phyloP scores from a whole-genome alignment of 768 basidiomycete genomes.

The Paxillus ammoniavirescens region DNA sequence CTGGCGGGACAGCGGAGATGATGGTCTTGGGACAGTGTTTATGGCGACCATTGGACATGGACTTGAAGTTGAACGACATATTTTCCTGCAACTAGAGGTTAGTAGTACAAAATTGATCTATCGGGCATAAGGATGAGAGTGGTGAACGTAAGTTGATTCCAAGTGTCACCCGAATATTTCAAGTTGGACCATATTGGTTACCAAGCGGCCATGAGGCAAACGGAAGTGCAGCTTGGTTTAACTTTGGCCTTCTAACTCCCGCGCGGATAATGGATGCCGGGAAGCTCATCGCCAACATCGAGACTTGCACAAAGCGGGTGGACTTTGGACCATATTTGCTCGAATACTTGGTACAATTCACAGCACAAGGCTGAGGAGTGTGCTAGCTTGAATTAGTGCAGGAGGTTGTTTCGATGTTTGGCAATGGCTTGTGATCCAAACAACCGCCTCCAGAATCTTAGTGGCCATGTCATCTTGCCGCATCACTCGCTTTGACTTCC shows the following conservation, averaged over 20 bases:
- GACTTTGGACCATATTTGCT: no score
- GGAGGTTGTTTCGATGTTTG: slow-evolving; percentile 1
- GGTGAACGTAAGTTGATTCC: slow-evolving; percentile 28
- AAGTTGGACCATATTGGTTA: slow-evolving; percentile 19
- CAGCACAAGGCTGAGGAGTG: no score
- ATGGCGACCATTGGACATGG: slow-evolving; percentile 5
- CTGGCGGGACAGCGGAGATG: neutral
- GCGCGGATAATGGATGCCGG: neutral
- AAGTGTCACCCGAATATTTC: slow-evolving; percentile 1
- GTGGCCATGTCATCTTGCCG: no score
- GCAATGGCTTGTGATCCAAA: slow-evolving; percentile 1
- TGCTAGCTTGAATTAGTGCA: neutral
- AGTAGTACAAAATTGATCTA: slow-evolving; percentile 18
- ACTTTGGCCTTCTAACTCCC: neutral
- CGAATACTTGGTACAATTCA: neutral
- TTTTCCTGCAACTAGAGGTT: slow-evolving; percentile 6
- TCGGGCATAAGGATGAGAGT: neutral
- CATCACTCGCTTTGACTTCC: no score
- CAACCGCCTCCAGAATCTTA: neutral
- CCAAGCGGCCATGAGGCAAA: slow-evolving; percentile 9
- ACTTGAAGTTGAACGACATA: slow-evolving; percentile 18
- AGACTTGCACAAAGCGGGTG: neutral
- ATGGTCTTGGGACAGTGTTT: neutral
- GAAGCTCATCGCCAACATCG: neutral
- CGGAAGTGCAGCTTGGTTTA: neutral